These are phyloP conservation scores for Rhizopogon rudus DNA, from an alignment of 768 basidiomycete species.

Conservation along the genomic window DNA sequence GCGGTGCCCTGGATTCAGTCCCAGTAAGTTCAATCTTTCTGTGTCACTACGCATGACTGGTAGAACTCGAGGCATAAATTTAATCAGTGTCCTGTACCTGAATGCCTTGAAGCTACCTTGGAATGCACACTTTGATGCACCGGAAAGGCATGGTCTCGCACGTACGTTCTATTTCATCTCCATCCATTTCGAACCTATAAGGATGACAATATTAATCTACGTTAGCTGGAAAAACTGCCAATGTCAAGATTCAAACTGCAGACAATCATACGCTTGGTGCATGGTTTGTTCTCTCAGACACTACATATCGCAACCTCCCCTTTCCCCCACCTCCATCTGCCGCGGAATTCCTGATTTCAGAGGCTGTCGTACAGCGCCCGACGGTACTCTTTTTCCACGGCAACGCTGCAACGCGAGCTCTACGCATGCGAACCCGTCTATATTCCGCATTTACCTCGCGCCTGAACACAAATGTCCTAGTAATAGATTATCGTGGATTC, in stretches of 20 bases:
- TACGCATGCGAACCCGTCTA: conserved; percentile 57
- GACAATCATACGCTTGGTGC: conserved; percentile 83
- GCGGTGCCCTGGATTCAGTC: conserved; percentile 62
- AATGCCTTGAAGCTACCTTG: conserved; percentile 63
- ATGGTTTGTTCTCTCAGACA: conserved; percentile 77
- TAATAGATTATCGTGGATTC: conserved; percentile 90
- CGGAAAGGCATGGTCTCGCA: conserved; percentile 77
- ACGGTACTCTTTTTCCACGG: conserved; percentile 94
- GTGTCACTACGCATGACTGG: conserved; percentile 11
- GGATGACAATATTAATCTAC: neutral
- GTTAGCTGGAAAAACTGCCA: conserved; percentile 72
- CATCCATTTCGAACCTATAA: neutral
- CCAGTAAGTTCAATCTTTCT: conserved; percentile 43
- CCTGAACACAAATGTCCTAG: conserved; percentile 70
- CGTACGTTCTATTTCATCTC: conserved; percentile 42
- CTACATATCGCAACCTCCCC: conserved; percentile 49
- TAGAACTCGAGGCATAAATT: conserved; percentile 6
- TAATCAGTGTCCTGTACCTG: conserved; percentile 51
- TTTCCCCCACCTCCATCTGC: conserved; percentile 31
- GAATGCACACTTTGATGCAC: conserved; percentile 56
- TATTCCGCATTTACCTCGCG: conserved; percentile 65
- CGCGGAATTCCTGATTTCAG: conserved; percentile 38
- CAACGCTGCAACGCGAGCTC: conserved; percentile 78
- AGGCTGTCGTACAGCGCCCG: conserved; percentile 54
- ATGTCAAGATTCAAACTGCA: conserved; percentile 61